These are phyloP conservation scores for Epichloe bromicola DNA, from an alignment of 2,329 filamentous ascomycete genomes.

Conservation along the genomic window DNA sequence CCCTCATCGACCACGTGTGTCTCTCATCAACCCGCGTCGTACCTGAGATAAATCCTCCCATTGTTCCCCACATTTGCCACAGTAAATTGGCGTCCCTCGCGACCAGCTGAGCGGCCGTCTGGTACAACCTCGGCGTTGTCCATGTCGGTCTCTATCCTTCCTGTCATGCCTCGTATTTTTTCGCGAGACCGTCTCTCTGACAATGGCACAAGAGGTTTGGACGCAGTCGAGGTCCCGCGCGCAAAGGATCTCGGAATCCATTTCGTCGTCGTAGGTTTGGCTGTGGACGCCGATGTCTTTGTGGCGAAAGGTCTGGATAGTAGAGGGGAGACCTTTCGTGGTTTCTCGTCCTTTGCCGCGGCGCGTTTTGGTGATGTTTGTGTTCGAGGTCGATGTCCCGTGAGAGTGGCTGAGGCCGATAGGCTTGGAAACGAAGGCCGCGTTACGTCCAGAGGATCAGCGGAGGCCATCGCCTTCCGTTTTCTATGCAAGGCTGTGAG, in stretches of 20 bases:
- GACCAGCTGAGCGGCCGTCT: conserved; percentile 46
- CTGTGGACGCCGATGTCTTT: conserved; percentile 6
- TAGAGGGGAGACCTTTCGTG: conserved; percentile 3
- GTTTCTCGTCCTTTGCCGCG: conserved; percentile 3
- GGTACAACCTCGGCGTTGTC: conserved; percentile 43
- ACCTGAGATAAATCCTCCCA: conserved; percentile 72
- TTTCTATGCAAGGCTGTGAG: conserved; percentile 5
- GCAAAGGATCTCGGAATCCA: conserved; percentile 4
- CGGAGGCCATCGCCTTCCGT: conserved; percentile 11
- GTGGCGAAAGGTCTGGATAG: not conserved
- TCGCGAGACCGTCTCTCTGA: conserved; percentile 33
- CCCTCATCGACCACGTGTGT: not conserved
- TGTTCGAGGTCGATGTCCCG: not conserved
- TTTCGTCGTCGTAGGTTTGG: conserved; percentile 5
- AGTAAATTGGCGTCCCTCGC: conserved; percentile 60
- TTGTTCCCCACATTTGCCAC: conserved; percentile 76
- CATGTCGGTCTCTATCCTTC: conserved; percentile 40
- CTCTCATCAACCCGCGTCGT: conserved; percentile 18
- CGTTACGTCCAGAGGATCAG: conserved; percentile 9
- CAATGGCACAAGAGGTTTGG: conserved; percentile 30
- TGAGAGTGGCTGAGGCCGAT: not conserved
- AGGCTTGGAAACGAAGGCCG: conserved; percentile 7
- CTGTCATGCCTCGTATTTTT: conserved; percentile 21
- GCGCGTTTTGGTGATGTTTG: conserved; percentile 4
- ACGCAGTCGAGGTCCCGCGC: conserved; percentile 10